phyloP scores from a whole-genome alignment of 1,284 basidiomycete species.

The Trametes versicolor region DNA sequence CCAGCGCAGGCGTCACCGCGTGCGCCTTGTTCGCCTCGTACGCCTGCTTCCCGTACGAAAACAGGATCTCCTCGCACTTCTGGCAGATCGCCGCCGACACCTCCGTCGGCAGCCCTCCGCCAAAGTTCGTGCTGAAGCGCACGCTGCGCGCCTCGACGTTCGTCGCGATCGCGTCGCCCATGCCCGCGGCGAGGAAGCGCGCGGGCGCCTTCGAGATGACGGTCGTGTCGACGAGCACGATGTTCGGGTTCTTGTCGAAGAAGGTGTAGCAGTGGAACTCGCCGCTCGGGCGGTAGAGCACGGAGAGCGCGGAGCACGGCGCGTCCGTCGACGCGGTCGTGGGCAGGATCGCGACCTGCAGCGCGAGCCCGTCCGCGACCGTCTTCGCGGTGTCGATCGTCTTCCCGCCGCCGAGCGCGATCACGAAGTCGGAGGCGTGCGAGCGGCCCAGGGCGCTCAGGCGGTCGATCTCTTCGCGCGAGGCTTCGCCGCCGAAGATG shows the following conservation, averaged over 20 bases:
- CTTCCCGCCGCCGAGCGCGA: constrained; percentile 49
- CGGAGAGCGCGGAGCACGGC: constrained; percentile 48
- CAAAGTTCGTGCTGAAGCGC: constrained; percentile 45
- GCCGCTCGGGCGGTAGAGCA: constrained; percentile 46
- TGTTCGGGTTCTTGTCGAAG: constrained; percentile 46
- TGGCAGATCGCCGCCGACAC: constrained; percentile 44
- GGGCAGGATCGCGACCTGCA: constrained; percentile 45
- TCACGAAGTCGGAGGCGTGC: constrained; percentile 42
- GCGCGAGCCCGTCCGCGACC: constrained; percentile 42
- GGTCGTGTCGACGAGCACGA: constrained; percentile 48
- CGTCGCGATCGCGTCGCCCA: constrained; percentile 49
- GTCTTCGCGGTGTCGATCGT: constrained; percentile 47
- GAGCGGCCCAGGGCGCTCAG: constrained; percentile 37
- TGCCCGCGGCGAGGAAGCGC: constrained; percentile 47
- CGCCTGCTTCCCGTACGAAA: constrained; percentile 47
- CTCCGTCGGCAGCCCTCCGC: constrained; percentile 45
- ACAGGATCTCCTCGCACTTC: constrained; percentile 50
- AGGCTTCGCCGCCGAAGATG: constrained; percentile 46
- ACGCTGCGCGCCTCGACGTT: constrained; percentile 47
- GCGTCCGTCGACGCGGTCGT: constrained; percentile 50
- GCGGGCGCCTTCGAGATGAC: constrained; percentile 45
- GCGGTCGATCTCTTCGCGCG: constrained; percentile 44
- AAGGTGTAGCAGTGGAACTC: constrained; percentile 48
- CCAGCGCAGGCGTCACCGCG: constrained; percentile 47
- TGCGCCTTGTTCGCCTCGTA: constrained; percentile 47